Evolutionary conservation across 164 flowering plant genomes (phyloP).

Genomic region (Hamamelis virginiana): DNA sequence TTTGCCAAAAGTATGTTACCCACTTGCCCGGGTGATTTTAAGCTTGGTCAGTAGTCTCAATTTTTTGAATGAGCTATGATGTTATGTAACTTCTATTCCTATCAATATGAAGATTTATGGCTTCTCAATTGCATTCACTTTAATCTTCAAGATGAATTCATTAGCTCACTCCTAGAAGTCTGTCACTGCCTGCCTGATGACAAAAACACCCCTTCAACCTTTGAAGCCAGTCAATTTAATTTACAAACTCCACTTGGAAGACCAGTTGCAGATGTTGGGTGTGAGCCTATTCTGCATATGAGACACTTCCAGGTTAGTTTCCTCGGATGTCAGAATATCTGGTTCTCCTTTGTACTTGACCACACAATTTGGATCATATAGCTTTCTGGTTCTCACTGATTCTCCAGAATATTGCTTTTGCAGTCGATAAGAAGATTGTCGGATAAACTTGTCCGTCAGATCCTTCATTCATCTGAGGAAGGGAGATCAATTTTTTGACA

Average conservation of each 20-base stretch:
- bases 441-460: conserved; percentile 68
- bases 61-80: too few relatives aligned
- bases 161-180: conserved; percentile 66
- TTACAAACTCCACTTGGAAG: conserved; percentile 65
- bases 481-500: conserved; percentile 24
- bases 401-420: conserved; percentile 4
- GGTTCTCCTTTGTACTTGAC: too few relatives aligned
- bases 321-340: too few relatives aligned
- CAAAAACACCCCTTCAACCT: conserved; percentile 36
- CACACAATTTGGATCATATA: background rate
- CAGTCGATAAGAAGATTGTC: conserved; percentile 76
- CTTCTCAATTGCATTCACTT: conserved; percentile 12
- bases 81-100: too few relatives aligned
- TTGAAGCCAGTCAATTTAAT: conserved; percentile 69
- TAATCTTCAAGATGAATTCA: conserved; percentile 82
- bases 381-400: background rate
- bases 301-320: conserved; percentile 85
- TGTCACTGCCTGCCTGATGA: conserved; percentile 68
- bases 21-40: too few relatives aligned
- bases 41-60: too few relatives aligned
- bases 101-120: background rate
- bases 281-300: conserved; percentile 96
- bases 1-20: too few relatives aligned
- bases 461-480: conserved; percentile 35
- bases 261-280: conserved; percentile 83